phyloP scores from a whole-genome alignment of 2,329 filamentous ascomycete genomes.

The Epichloe amarillans region DNA sequence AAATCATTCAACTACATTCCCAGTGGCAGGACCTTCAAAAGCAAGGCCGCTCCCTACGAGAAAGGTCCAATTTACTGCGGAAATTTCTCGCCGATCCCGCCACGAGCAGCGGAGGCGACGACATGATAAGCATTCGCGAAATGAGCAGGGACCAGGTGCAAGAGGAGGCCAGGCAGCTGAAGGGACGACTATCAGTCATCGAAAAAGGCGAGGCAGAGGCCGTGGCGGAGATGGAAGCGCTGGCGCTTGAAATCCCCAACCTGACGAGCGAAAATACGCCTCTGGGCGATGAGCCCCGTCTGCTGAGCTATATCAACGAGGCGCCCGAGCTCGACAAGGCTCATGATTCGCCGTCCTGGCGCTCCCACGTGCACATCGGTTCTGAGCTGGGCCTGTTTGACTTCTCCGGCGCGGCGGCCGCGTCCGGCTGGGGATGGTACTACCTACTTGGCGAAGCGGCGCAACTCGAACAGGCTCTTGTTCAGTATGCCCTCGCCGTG shows the following conservation, averaged over 20 bases:
- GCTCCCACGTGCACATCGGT: conserved; percentile 79
- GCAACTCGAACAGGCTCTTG: conserved; percentile 83
- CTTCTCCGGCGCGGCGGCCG: conserved; percentile 67
- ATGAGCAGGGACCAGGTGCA: conserved; percentile 41
- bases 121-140: conserved; percentile 20
- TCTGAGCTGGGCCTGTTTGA: conserved; percentile 79
- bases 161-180: conserved; percentile 50
- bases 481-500: conserved; percentile 70
- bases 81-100: conserved; percentile 38
- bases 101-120: conserved; percentile 30
- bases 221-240: conserved; percentile 51
- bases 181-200: conserved; percentile 45
- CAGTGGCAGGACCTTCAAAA: conserved; percentile 47
- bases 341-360: conserved; percentile 31
- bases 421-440: conserved; percentile 96
- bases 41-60: conserved; percentile 46
- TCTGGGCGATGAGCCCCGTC: conserved; percentile 46
- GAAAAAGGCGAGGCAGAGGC: conserved; percentile 49
- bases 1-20: conserved; percentile 42
- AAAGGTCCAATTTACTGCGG: conserved; percentile 52
- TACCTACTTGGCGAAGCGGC: conserved; percentile 86
- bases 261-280: conserved; percentile 69
- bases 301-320: conserved; percentile 71
- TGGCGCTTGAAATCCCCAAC: conserved; percentile 76
- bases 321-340: conserved; percentile 31